Percentiles rank a stretch among this genome's conserved stretches.
These are phyloP conservation scores for Hemisphaericaspora lyxosophila DNA, from an alignment of 1,139 yeast genomes.

Conservation along the genomic window DNA sequence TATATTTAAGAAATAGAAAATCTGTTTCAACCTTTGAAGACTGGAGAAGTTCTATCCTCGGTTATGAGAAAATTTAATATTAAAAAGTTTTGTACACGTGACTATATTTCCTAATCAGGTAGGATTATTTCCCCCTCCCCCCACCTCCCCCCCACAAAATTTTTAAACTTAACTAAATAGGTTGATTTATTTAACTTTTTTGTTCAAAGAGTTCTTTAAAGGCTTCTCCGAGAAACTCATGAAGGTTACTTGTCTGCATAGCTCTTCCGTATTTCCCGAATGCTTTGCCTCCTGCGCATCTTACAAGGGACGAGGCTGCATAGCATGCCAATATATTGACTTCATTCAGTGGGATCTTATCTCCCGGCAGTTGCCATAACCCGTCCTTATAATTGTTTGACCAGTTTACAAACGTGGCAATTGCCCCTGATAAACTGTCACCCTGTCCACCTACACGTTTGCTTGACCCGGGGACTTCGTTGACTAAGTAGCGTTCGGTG, in stretches of 20 bases:
- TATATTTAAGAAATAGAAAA: too few species aligned
- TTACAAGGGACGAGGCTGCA: slow-evolving; percentile 70
- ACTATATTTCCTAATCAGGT: neutral
- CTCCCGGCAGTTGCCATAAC: slow-evolving; percentile 57
- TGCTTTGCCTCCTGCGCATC: slow-evolving; percentile 67
- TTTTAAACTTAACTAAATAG: neutral
- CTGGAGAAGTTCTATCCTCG: neutral
- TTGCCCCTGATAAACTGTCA: slow-evolving; percentile 45
- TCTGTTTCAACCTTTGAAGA: too few species aligned
- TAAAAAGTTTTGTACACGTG: neutral
- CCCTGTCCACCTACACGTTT: slow-evolving; percentile 52
- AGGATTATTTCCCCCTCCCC: neutral
- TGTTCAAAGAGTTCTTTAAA: slow-evolving; percentile 50
- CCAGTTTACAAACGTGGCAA: slow-evolving; percentile 45
- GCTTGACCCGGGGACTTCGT: slow-evolving; percentile 56
- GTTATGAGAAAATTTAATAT: neutral
- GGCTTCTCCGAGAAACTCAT: slow-evolving; percentile 64
- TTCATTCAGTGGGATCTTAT: slow-evolving; percentile 60
- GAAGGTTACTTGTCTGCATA: slow-evolving; percentile 83
- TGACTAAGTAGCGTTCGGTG: slow-evolving; percentile 32
- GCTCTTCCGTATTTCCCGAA: slow-evolving; percentile 67
- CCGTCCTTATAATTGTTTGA: slow-evolving; percentile 52
- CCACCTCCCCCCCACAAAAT: neutral
- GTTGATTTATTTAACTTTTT: neutral
- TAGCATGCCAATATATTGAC: slow-evolving; percentile 56